phyloP scores from a whole-genome alignment of 371 early-diverging fungal species.

The Furculomyces boomerangus region DNA sequence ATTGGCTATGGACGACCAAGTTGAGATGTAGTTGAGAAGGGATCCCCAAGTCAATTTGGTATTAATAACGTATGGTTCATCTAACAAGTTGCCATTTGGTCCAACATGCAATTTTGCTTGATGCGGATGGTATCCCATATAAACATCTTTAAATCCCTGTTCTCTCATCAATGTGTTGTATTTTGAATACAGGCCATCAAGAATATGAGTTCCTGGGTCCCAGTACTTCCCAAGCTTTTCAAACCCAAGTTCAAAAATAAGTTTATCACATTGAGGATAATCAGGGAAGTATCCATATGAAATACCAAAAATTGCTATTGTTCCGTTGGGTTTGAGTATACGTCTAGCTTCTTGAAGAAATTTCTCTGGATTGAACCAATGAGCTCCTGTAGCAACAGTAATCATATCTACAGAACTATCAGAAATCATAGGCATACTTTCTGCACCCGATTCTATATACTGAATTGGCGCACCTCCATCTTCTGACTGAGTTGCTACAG shows the following conservation, averaged over 20 bases:
- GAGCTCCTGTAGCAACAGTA: conserved; percentile 37
- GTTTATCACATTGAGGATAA: conserved; percentile 21
- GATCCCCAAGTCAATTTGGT: conserved; percentile 10
- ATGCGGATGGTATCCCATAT: conserved; percentile 23
- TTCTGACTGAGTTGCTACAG: not conserved
- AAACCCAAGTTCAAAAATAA: conserved; percentile 12
- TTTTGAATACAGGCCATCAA: not conserved
- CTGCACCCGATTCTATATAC: conserved; percentile 28
- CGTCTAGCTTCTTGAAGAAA: conserved; percentile 41
- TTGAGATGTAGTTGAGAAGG: conserved; percentile 8
- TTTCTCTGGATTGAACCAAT: conserved; percentile 39
- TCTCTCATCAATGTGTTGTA: conserved; percentile 12
- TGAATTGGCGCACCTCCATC: conserved; percentile 19
- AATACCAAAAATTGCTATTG: conserved; percentile 44
- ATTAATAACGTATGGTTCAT: conserved; percentile 8
- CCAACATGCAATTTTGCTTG: conserved; percentile 9
- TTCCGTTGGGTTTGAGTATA: conserved; percentile 43
- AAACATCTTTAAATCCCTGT: conserved; percentile 13
- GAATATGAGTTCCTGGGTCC: conserved; percentile 18
- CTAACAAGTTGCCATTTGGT: not conserved
- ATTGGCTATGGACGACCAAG: conserved; percentile 8
- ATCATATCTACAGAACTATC: conserved; percentile 29
- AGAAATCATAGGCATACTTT: conserved; percentile 21
- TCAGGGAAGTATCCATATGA: conserved; percentile 24
- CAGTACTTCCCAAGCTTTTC: conserved; percentile 20